phyloP scores from a whole-genome alignment of 164 flowering plant species.

The Taxillus chinensis region DNA sequence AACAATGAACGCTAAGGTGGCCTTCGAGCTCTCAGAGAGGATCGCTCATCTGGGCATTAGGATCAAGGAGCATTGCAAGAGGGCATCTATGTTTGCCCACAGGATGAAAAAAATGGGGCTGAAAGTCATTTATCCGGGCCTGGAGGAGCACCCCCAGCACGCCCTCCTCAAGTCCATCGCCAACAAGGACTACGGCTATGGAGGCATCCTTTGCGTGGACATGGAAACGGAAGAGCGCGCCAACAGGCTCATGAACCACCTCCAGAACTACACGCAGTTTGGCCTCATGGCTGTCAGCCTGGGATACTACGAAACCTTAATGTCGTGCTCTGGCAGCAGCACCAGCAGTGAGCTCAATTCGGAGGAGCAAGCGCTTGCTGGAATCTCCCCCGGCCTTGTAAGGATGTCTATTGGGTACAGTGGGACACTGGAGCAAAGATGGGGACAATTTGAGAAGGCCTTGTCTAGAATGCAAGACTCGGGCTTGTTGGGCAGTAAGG shows the following conservation, averaged over 20 bases:
- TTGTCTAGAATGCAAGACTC: constrained; percentile 37
- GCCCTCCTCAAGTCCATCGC: constrained; percentile 40
- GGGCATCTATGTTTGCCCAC: constrained; percentile 61
- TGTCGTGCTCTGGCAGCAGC: constrained; percentile 95
- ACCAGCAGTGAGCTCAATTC: constrained; percentile 79
- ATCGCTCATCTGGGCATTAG: constrained; percentile 75
- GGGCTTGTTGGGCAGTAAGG: constrained; percentile 9
- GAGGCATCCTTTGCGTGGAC: constrained; percentile 72
- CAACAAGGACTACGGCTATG: constrained; percentile 67
- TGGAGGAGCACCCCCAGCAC: constrained; percentile 78
- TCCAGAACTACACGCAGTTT: constrained; percentile 70
- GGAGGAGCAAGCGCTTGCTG: constrained; percentile 61
- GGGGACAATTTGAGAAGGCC: constrained; percentile 81
- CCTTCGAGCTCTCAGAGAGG: constrained; percentile 74
- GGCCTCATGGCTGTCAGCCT: constrained; percentile 93
- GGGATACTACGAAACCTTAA: constrained; percentile 92
- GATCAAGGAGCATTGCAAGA: constrained; percentile 76
- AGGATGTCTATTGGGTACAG: constrained; percentile 86
- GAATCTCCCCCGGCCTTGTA: constrained; percentile 80
- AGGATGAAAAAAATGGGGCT: constrained; percentile 79
- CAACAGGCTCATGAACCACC: constrained; percentile 48
- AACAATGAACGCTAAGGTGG: constrained; percentile 91
- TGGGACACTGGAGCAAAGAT: constrained; percentile 79
- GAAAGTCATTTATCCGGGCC: constrained; percentile 90
- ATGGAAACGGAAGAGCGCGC: constrained; percentile 86